Conservation (phyloP, 139 green algal species). For the Closterium sp. region DNA sequence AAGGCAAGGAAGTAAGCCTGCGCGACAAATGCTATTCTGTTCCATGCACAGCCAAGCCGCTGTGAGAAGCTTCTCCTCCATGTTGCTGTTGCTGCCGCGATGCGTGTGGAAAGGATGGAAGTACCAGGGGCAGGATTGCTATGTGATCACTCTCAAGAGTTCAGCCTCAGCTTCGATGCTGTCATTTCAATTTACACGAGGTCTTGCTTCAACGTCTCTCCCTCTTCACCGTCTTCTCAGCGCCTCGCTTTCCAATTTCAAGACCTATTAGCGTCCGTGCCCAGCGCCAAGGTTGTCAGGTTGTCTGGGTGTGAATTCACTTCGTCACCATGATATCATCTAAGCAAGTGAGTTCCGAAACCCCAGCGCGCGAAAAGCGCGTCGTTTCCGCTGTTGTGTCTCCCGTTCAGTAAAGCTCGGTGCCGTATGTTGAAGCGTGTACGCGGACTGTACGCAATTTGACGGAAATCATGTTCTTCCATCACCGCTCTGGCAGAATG, state of each 20-base stretch:
- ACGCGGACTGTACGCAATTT: too few relatives aligned
- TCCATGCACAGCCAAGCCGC: neutral
- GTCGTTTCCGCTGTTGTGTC: too few relatives aligned
- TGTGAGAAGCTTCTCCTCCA: neutral
- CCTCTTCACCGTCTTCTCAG: neutral
- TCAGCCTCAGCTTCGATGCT: neutral
- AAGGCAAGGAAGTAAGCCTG: too few relatives aligned
- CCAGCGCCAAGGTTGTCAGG: too few relatives aligned
- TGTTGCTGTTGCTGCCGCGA: neutral
- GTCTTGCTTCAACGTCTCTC: neutral
- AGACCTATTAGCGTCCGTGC: too few relatives aligned
- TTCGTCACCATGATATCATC: neutral
- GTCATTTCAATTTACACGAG: neutral
- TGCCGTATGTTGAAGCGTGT: too few relatives aligned
- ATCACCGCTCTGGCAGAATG: neutral
- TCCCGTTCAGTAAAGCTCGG: too few relatives aligned
- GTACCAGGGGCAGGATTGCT: neutral
- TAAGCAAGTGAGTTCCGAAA: neutral
- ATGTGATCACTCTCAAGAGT: neutral
- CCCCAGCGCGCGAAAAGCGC: too few relatives aligned
- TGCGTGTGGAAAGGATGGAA: neutral
- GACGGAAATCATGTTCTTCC: too few relatives aligned
- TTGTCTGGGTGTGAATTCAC: neutral
- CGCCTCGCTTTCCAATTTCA: neutral
- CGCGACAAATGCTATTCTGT: neutral